phyloP scores from a whole-genome alignment of 106 monocot genomes.

The Phalaenopsis aphrodite region DNA sequence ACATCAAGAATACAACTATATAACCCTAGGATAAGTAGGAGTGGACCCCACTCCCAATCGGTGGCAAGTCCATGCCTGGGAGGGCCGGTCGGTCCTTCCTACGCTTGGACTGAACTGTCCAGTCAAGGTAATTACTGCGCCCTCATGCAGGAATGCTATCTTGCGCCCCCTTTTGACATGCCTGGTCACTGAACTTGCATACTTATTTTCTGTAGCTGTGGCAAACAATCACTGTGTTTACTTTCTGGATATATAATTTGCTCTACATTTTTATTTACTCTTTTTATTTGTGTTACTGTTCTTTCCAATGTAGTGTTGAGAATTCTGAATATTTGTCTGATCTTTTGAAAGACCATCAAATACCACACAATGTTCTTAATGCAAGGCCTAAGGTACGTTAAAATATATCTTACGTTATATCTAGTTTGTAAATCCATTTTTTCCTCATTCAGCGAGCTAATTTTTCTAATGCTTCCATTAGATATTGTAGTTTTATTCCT shows the following conservation, averaged over 20 bases:
- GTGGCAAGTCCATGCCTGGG: no score
- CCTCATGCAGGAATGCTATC: no score
- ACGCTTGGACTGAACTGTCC: no score
- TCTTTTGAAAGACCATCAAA: conserved; percentile 53
- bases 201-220: neutral
- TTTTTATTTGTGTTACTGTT: neutral
- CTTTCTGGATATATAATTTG: neutral
- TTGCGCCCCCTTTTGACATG: no score
- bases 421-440: neutral
- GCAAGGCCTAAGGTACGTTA: conserved; percentile 84
- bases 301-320: conserved; percentile 63
- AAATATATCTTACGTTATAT: neutral
- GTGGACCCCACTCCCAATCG: no score
- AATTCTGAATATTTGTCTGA: conserved; percentile 94
- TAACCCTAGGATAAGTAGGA: no score
- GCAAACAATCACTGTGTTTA: neutral
- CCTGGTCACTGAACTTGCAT: neutral
- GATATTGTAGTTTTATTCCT: conserved; percentile 1
- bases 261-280: neutral
- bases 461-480: conserved; percentile 6
- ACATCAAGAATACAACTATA: no score
- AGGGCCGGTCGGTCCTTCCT: no score
- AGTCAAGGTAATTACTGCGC: no score
- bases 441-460: neutral
- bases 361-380: conserved; percentile 98